Evolutionary conservation across 352 stramenopile genomes (phyloP).

Genomic region (Phytopythium mirpurense): DNA sequence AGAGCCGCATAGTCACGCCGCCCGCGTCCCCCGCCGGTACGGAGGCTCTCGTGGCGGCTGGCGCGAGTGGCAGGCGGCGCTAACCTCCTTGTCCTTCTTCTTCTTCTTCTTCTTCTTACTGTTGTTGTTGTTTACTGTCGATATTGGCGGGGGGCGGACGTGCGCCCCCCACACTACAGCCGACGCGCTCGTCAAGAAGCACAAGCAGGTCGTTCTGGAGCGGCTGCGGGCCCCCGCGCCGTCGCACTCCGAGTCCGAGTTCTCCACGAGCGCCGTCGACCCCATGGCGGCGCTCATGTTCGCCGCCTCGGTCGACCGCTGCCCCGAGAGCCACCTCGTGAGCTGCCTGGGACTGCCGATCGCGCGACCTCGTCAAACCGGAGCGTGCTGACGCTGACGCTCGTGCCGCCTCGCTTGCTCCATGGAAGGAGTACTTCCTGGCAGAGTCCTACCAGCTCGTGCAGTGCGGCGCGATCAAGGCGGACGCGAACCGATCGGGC

Average conservation of each 20-base stretch:
- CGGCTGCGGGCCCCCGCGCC: slow-evolving; percentile 26
- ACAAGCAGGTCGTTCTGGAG: slow-evolving; percentile 37
- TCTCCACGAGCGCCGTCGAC: slow-evolving; percentile 45
- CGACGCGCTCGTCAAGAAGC: slow-evolving; percentile 44
- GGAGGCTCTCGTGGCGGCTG: no score
- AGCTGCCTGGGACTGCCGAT: not conserved
- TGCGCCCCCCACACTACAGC: no score
- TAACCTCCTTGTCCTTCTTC: no score
- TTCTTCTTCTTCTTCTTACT: no score
- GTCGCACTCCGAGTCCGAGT: slow-evolving; percentile 39
- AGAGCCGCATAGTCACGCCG: slow-evolving; percentile 62
- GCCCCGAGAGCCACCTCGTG: slow-evolving; percentile 56
- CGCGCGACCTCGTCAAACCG: no score
- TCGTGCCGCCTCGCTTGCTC: not conserved
- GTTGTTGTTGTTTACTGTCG: no score
- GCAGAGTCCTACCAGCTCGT: slow-evolving; percentile 49
- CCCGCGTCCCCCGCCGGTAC: slow-evolving; percentile 51
- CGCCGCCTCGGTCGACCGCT: slow-evolving; percentile 49
- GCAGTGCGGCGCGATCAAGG: slow-evolving; percentile 34
- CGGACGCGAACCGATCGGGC: slow-evolving; percentile 41
- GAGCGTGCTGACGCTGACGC: no score
- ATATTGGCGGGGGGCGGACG: no score
- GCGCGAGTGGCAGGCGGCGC: no score
- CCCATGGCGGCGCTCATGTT: slow-evolving; percentile 64
- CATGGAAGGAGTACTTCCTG: slow-evolving; percentile 65